Evolutionary conservation across 306 rosid species (phyloP), one percentile per base, ranked within the genome.

Genomic region (Rubus parviflorus): DNA sequence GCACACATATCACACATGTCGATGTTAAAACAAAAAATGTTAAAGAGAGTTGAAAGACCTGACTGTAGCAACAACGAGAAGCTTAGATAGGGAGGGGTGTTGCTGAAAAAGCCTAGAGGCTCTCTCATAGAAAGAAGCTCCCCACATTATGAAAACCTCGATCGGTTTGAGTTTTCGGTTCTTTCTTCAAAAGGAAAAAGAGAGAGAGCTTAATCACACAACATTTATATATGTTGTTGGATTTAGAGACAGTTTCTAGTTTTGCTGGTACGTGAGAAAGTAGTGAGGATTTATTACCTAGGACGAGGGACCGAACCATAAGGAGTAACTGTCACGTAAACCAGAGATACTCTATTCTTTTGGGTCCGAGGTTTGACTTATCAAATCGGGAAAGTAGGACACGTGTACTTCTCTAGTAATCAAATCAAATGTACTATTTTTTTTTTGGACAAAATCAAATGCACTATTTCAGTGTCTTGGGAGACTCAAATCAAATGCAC

Each of bases 1-100:
- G n/a, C n/a, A n/a, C n/a, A n/a, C n/a, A n/a, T n/a, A n/a, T n/a
- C n/a, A n/a, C n/a, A n/a, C n/a, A n/a, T n/a, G n/a, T n/a, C n/a
- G n/a, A n/a, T n/a, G n/a, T n/a, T 30, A 30, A 30, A 30, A 30
- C 35, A 30, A 30, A 30, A 30, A 2, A 30, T 30, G 37, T 82
- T 42, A 43, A 25, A 64, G 15, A 45, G 16, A 13, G 16, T 3
- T 8, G 1, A 19, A 62, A 43, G 25, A 89, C 93, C 93, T 84
- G 68, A 85, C 75, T 38, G 91, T 73, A 86, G 87, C 79, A 66
- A 90, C 75, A 23, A 89, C 61, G 0, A 90, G 76, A 65, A 93
- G 47, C 75, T 85, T 90, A 9, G 83, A 65, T 48, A 81, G 78
- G 12, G 89, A 85, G 4, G 76, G 84, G 5, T 75, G 58, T 8